Evolutionary conservation across 163 green algal genomes (phyloP).

Genomic region (Scenedesmus sp.): DNA sequence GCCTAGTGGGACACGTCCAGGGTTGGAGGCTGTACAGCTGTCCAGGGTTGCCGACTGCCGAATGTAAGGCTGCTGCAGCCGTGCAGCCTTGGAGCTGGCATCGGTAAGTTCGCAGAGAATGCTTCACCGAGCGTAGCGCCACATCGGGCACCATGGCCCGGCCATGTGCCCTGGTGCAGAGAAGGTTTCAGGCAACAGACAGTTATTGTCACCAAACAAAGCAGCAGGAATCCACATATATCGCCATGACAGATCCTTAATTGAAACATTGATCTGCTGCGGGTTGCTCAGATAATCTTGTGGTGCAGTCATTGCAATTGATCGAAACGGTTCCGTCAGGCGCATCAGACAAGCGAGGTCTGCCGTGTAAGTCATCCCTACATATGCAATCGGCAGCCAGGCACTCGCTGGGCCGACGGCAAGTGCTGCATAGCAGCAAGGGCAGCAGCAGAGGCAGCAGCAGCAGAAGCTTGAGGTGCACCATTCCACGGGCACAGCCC

Average conservation of each 20-base stretch:
- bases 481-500: neutral
- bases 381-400: neutral
- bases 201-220: neutral
- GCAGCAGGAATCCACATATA: neutral
- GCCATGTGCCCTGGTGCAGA: neutral
- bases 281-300: neutral
- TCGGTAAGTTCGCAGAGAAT: too few relatives aligned
- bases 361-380: too few relatives aligned
- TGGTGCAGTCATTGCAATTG: neutral
- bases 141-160: too few relatives aligned
- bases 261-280: neutral
- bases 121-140: too few relatives aligned
- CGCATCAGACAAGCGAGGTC: neutral
- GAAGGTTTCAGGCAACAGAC: neutral
- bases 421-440: neutral
- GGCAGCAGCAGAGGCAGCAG: neutral
- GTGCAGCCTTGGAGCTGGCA: too few relatives aligned
- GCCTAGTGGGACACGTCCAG: neutral
- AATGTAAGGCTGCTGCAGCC: too few relatives aligned
- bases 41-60: too few relatives aligned
- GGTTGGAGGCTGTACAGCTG: neutral
- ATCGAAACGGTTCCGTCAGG: neutral
- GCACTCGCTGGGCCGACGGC: neutral
- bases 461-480: neutral
- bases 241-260: too few relatives aligned